Conservation (phyloP, 2,329 filamentous ascomycete genomes). For the Alternaria gansuensis region DNA sequence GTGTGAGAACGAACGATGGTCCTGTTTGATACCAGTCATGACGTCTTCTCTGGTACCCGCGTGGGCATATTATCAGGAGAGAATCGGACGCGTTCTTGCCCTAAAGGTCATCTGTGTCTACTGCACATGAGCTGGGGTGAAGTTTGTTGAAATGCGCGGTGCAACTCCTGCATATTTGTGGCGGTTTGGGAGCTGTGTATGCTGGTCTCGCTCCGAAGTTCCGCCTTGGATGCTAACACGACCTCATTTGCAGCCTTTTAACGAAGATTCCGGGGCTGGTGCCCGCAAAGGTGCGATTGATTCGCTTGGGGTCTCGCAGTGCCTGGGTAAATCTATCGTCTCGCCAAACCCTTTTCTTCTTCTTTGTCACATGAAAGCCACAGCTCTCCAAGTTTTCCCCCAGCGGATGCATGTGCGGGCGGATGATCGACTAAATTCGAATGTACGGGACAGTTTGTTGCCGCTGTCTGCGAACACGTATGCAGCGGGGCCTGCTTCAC, state of each 20-base stretch:
- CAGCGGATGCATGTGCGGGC: constrained; percentile 16
- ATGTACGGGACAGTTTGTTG: constrained; percentile 5
- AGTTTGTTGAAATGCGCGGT: constrained; percentile 16
- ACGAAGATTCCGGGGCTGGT: background rate
- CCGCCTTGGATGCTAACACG: constrained; percentile 19
- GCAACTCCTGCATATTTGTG: constrained; percentile 24
- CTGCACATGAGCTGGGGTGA: constrained; percentile 14
- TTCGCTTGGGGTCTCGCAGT: background rate
- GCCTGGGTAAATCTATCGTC: background rate
- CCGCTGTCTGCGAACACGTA: constrained; percentile 6
- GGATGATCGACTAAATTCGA: constrained; percentile 19
- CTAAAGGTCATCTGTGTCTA: constrained; percentile 4
- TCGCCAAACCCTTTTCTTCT: background rate
- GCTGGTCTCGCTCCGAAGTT: constrained; percentile 18
- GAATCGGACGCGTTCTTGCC: background rate
- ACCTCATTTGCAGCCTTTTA: background rate
- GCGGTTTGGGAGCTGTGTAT: constrained; percentile 17
- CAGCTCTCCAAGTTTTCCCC: background rate
- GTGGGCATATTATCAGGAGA: constrained; percentile 12
- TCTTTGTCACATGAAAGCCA: background rate
- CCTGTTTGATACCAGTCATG: constrained; percentile 13
- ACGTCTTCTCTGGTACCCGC: constrained; percentile 12
- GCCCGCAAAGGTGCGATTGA: background rate
- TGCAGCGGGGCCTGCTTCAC: constrained; percentile 6
- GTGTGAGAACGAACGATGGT: constrained; percentile 8